Percentiles rank a stretch among this genome's conserved stretches.
Evolutionary conservation across 805 yeast species (phyloP).

Genomic region (Candida easanensis): DNA sequence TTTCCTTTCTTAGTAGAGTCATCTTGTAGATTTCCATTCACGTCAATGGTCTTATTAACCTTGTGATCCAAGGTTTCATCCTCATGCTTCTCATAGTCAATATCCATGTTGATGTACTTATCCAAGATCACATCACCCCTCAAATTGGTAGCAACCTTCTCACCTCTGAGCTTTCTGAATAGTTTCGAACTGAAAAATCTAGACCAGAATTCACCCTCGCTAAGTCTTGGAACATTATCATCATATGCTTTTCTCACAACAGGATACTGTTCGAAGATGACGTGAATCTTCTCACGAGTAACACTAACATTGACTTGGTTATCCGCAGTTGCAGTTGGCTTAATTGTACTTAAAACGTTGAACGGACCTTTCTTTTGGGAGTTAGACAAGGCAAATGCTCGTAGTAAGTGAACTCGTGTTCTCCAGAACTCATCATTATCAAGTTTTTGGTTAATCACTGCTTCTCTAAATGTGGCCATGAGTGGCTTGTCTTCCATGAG

Average conservation of each 20-base stretch:
- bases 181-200: slow-evolving; percentile 88
- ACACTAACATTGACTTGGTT: slow-evolving; percentile 91
- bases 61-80: slow-evolving; percentile 40
- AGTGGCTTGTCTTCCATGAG: slow-evolving; percentile 66
- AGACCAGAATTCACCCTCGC: slow-evolving; percentile 95
- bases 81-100: slow-evolving; percentile 49
- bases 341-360: slow-evolving; percentile 89
- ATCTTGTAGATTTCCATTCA: slow-evolving; percentile 79
- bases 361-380: slow-evolving; percentile 91
- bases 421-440: slow-evolving; percentile 87
- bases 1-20: slow-evolving; percentile 68
- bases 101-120: slow-evolving; percentile 71
- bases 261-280: slow-evolving; percentile 90
- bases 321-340: slow-evolving; percentile 89
- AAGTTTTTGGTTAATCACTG: slow-evolving; percentile 75
- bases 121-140: slow-evolving; percentile 85
- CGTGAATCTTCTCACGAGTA: slow-evolving; percentile 85
- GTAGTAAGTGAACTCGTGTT: slow-evolving; percentile 69
- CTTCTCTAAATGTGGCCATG: slow-evolving; percentile 77
- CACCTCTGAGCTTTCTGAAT: slow-evolving; percentile 87
- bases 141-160: slow-evolving; percentile 68
- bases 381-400: slow-evolving; percentile 82
- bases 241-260: slow-evolving; percentile 83
- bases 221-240: slow-evolving; percentile 85
- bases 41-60: slow-evolving; percentile 71